phyloP scores from a whole-genome alignment of 2,329 filamentous ascomycete genomes.

The Huntiella decipiens region DNA sequence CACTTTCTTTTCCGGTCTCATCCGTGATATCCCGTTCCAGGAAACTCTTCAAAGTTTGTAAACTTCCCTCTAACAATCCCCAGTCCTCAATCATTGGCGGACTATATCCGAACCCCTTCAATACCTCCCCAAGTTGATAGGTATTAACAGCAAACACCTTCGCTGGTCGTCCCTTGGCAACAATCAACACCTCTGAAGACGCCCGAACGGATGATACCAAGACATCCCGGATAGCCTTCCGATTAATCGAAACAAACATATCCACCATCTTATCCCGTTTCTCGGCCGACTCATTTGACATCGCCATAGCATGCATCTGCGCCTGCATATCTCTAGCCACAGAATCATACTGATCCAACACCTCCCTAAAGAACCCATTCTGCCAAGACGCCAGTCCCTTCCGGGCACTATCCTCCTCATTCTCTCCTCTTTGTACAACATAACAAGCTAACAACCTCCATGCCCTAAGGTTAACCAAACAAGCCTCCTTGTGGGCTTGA shows the following conservation, averaged over 20 bases:
- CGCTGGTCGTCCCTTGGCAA: conserved; percentile 26
- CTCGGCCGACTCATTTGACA: conserved; percentile 21
- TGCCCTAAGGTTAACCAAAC: conserved; percentile 41
- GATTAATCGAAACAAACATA: conserved; percentile 32
- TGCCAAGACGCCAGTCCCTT: conserved; percentile 30
- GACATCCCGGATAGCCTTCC: conserved; percentile 32
- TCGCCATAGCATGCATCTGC: conserved; percentile 29
- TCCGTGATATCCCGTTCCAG: conserved; percentile 15
- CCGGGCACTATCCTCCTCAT: conserved; percentile 27
- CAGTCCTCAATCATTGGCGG: conserved; percentile 27
- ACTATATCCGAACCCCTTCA: conserved; percentile 26
- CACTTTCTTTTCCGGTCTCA: conserved; percentile 7
- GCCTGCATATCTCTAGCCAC: conserved; percentile 36
- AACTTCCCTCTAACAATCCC: conserved; percentile 24
- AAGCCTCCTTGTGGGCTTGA: conserved; percentile 47
- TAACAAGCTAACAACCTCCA: conserved; percentile 45
- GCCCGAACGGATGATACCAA: conserved; percentile 28
- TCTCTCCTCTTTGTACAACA: conserved; percentile 26
- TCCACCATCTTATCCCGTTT: conserved; percentile 29
- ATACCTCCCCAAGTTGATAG: conserved; percentile 31
- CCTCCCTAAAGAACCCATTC: conserved; percentile 35
- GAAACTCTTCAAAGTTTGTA: conserved; percentile 30
- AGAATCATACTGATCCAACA: conserved; percentile 37
- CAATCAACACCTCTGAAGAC: conserved; percentile 31
- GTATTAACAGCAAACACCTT: conserved; percentile 31